Conservation (phyloP, 2,329 filamentous ascomycete species). For the Alternaria atra region DNA sequence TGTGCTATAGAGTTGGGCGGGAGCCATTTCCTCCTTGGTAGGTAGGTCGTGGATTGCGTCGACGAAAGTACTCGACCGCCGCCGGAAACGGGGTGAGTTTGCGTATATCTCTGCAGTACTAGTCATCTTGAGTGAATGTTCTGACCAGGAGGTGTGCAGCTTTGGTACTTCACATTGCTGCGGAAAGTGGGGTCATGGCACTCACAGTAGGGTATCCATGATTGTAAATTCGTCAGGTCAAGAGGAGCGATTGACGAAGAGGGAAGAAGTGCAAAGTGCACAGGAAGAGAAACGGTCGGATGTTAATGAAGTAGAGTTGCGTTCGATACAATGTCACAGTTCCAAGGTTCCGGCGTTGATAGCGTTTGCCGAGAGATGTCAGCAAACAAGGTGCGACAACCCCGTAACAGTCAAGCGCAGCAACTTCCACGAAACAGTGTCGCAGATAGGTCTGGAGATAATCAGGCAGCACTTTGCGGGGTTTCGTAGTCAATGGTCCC, state of each 20-base stretch:
- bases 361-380: conserved; percentile 32
- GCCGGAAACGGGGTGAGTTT: conserved; percentile 86
- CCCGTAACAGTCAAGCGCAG: conserved; percentile 16
- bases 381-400: conserved; percentile 31
- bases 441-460: conserved; percentile 18
- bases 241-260: conserved; percentile 10
- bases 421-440: conserved; percentile 18
- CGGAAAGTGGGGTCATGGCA: conserved; percentile 39
- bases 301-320: conserved; percentile 20
- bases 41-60: conserved; percentile 96
- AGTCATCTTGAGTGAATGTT: conserved; percentile 30
- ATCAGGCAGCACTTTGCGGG: conserved; percentile 10
- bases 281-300: conserved; percentile 12
- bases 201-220: conserved; percentile 72
- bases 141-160: background rate
- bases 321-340: conserved; percentile 26
- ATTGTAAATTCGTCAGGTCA: conserved; percentile 21
- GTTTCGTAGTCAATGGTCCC: conserved; percentile 13
- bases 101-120: conserved; percentile 92
- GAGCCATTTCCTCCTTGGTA: conserved; percentile 84
- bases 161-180: conserved; percentile 16
- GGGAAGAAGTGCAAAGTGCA: conserved; percentile 14
- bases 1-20: conserved; percentile 96
- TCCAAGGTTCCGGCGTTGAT: conserved; percentile 25
- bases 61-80: conserved; percentile 94